Percentiles rank a stretch among this genome's conserved stretches.
phyloP scores from a whole-genome alignment of 2,329 filamentous ascomycete species.

The Calonectria leucothoes region DNA sequence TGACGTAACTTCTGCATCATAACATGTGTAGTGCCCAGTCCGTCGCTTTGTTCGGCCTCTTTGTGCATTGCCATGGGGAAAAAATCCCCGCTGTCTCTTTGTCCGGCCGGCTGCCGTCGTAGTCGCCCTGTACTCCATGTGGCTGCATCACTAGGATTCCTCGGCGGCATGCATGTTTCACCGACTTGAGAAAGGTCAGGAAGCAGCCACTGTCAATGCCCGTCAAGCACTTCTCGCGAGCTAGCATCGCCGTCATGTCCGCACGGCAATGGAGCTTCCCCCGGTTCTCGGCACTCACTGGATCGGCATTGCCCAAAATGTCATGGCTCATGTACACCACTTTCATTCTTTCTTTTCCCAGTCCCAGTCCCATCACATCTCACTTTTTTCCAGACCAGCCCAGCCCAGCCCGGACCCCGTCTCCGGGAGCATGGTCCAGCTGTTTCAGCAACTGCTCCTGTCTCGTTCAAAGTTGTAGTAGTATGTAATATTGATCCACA shows the following conservation, averaged over 20 bases:
- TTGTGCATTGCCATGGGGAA: neutral
- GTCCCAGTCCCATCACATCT: neutral
- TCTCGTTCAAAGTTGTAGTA: neutral
- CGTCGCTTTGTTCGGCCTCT: neutral
- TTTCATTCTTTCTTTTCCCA: neutral
- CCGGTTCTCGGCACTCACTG: neutral
- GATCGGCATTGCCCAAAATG: neutral
- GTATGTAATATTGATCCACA: slow-evolving; percentile 7
- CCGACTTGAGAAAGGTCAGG: slow-evolving; percentile 19
- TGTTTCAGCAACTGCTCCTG: neutral
- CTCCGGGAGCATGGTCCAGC: neutral
- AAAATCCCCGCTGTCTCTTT: slow-evolving; percentile 8
- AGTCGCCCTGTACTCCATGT: slow-evolving; percentile 12
- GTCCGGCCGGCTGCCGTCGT: neutral
- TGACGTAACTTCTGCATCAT: neutral
- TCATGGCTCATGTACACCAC: neutral
- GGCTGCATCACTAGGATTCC: slow-evolving; percentile 20
- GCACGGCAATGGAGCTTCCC: slow-evolving; percentile 18
- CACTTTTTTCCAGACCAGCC: too few species aligned
- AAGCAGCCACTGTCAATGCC: slow-evolving; percentile 9
- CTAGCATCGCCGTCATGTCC: slow-evolving; percentile 21
- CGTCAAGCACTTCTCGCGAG: slow-evolving; percentile 1
- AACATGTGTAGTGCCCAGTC: neutral
- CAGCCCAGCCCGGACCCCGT: neutral
- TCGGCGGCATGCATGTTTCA: slow-evolving; percentile 38